phyloP scores from a whole-genome alignment of 129 eudicot genomes.

The Helichrysum umbraculigerum region DNA sequence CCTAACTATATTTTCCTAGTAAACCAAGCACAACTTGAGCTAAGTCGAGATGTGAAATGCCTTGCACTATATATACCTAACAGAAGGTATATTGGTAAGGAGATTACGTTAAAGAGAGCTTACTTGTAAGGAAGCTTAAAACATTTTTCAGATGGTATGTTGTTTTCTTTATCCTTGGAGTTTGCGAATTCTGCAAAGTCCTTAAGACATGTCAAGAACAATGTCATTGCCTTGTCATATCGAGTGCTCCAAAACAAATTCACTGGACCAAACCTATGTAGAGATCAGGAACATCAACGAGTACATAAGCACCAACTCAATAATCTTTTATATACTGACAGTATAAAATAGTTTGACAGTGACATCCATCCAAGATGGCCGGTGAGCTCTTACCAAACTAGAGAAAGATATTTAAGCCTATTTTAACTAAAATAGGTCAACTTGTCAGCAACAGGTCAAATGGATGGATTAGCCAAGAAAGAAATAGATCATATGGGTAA shows the following conservation, averaged over 20 bases:
- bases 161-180: constrained; percentile 78
- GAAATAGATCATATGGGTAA: not conserved
- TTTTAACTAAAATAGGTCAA: too few species aligned
- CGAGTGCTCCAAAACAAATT: constrained; percentile 98
- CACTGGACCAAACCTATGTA: constrained; percentile 85
- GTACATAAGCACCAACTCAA: constrained; percentile 9
- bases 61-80: too few species aligned
- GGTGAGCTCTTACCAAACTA: too few species aligned
- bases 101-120: constrained; percentile 18
- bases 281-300: not conserved
- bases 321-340: not conserved
- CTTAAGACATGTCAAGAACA: constrained; percentile 88
- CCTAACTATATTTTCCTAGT: too few species aligned
- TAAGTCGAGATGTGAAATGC: too few species aligned
- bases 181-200: constrained; percentile 90
- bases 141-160: constrained; percentile 76
- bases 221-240: constrained; percentile 94
- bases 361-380: not conserved
- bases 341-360: not conserved
- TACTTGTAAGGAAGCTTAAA: constrained; percentile 97
- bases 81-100: not conserved
- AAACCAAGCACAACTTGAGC: too few species aligned
- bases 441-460: too few species aligned
- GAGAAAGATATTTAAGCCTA: too few species aligned
- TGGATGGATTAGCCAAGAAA: not conserved